These are phyloP conservation scores for Cajanus cajan DNA, from an alignment of 306 rosid genomes.

Conservation along the genomic window DNA sequence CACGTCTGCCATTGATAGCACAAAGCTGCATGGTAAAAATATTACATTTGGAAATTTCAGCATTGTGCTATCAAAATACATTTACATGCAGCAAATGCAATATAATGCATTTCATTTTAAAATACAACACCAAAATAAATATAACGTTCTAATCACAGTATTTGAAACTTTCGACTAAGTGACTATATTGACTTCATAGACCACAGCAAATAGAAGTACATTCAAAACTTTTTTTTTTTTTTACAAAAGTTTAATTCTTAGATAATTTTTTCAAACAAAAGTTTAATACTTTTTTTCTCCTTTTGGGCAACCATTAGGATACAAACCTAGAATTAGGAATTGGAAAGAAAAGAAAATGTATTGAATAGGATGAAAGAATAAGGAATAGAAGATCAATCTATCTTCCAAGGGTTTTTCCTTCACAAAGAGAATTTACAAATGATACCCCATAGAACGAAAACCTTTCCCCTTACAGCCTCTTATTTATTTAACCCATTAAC, in stretches of 20 bases:
- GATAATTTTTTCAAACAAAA: not conserved
- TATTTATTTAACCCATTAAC: no score
- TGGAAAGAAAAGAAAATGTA: no score
- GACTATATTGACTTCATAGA: not conserved
- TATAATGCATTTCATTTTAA: conserved; percentile 9
- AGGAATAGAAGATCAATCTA: no score
- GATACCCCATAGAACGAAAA: no score
- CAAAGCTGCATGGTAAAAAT: conserved; percentile 57
- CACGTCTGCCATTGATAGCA: conserved; percentile 93
- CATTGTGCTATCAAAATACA: not conserved
- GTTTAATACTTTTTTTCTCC: not conserved
- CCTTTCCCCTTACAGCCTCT: no score
- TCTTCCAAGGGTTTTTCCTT: no score
- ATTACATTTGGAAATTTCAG: conserved; percentile 25
- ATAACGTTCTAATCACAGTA: not conserved
- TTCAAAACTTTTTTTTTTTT: not conserved
- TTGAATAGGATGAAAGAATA: no score
- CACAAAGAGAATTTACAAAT: no score
- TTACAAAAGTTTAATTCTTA: not conserved
- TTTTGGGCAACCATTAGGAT: not conserved
- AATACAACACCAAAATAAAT: not conserved
- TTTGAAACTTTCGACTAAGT: not conserved
- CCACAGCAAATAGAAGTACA: not conserved
- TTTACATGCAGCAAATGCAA: conserved; percentile 9
- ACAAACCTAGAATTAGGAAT: no score